Percentiles rank a stretch among this genome's conserved stretches.
Evolutionary conservation across 2,329 filamentous ascomycete genomes (phyloP).

Genomic region (Aspergillus sp.): DNA sequence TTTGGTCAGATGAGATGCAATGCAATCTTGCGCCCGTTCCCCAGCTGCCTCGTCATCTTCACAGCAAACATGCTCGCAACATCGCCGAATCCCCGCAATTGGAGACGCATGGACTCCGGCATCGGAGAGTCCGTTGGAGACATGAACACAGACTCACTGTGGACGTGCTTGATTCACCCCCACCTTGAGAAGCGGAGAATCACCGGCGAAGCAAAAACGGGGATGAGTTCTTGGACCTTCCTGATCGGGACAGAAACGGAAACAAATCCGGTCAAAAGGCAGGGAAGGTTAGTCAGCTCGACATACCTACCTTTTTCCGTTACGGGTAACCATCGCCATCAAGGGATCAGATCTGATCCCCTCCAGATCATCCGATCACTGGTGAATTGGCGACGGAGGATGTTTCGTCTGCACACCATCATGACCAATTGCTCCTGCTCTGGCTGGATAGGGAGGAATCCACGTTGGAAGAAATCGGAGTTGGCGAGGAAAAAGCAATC

Average conservation of each 20-base stretch:
- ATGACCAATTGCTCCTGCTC: too few relatives aligned
- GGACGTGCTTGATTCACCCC: neutral
- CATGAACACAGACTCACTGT: neutral
- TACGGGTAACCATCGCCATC: neutral
- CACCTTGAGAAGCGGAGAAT: neutral
- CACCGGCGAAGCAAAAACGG: neutral
- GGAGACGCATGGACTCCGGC: slow-evolving; percentile 13
- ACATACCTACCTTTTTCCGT: neutral
- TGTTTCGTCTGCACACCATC: too few relatives aligned
- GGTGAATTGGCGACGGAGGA: too few relatives aligned
- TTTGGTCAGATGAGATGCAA: too few relatives aligned
- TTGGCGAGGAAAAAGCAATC: neutral
- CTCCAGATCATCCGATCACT: too few relatives aligned
- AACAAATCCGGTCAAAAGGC: neutral
- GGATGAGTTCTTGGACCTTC: neutral
- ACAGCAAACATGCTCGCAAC: neutral
- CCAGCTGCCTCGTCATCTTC: neutral
- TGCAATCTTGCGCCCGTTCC: too few relatives aligned
- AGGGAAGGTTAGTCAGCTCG: neutral
- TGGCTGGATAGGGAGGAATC: neutral
- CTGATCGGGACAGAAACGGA: neutral
- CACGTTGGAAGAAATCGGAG: slow-evolving; percentile 1
- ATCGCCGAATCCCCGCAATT: neutral
- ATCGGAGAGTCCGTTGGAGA: slow-evolving; percentile 4
- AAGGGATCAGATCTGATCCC: neutral